These are phyloP conservation scores for Logfia minima DNA, from an alignment of 129 eudicot genomes.

Conservation along the genomic window DNA sequence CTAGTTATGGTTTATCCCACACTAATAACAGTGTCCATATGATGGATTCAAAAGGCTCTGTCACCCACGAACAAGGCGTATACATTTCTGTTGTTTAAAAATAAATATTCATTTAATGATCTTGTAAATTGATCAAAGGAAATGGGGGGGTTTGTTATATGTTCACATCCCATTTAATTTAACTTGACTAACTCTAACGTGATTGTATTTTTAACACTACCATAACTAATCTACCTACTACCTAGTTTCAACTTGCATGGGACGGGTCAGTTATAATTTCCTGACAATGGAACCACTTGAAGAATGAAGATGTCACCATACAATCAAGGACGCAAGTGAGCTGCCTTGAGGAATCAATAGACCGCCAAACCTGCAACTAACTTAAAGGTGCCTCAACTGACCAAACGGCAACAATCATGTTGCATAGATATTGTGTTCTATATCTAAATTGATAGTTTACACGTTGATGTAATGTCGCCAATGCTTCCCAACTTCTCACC, in stretches of 20 bases:
- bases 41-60: not conserved
- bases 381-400: not conserved
- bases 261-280: conserved; percentile 9
- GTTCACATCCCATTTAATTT: conserved; percentile 20
- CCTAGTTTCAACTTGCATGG: not conserved
- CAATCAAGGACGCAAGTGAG: not conserved
- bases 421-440: not conserved
- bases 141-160: not conserved
- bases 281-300: conserved; percentile 15
- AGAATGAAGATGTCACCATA: conserved; percentile 1
- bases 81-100: too few relatives aligned
- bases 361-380: not conserved
- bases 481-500: conserved; percentile 5
- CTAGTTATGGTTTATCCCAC: too few relatives aligned
- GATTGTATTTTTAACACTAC: too few relatives aligned
- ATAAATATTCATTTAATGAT: not conserved
- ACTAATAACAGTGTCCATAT: too few relatives aligned
- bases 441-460: not conserved
- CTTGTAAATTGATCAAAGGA: not conserved
- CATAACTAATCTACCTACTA: conserved; percentile 10
- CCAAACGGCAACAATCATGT: not conserved
- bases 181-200: not conserved
- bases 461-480: not conserved
- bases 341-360: not conserved
- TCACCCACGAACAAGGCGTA: not conserved